These are phyloP conservation scores for Solanum chiquidenum DNA, from an alignment of 257 asterid species.

Conservation along the genomic window DNA sequence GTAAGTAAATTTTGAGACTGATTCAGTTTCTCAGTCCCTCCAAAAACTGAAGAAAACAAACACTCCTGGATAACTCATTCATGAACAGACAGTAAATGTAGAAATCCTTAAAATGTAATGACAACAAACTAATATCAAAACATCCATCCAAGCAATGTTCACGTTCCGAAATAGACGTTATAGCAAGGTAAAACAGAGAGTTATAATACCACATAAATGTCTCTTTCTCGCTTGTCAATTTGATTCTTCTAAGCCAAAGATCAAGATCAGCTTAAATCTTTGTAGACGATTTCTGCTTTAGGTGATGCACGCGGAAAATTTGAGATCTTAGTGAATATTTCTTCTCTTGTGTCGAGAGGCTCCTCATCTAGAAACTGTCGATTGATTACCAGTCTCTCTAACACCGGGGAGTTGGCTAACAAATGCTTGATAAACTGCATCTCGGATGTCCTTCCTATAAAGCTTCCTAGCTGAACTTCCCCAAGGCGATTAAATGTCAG, in stretches of 20 bases:
- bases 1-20: background rate
- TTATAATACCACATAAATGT: background rate
- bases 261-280: background rate
- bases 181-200: background rate
- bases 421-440: background rate
- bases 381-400: background rate
- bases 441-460: background rate
- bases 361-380: background rate
- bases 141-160: background rate
- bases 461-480: background rate
- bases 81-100: background rate
- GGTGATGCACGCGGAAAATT: background rate
- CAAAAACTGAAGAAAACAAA: background rate
- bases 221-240: background rate
- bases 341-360: background rate
- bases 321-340: background rate
- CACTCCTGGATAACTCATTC: background rate
- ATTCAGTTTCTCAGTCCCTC: background rate
- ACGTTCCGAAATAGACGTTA: background rate
- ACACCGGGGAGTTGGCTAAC: background rate
- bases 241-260: background rate
- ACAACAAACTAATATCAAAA: background rate
- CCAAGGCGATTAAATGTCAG: background rate
- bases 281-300: background rate
- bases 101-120: background rate